Conservation (phyloP, 306 rosid species). For the Malus sylvestris region DNA sequence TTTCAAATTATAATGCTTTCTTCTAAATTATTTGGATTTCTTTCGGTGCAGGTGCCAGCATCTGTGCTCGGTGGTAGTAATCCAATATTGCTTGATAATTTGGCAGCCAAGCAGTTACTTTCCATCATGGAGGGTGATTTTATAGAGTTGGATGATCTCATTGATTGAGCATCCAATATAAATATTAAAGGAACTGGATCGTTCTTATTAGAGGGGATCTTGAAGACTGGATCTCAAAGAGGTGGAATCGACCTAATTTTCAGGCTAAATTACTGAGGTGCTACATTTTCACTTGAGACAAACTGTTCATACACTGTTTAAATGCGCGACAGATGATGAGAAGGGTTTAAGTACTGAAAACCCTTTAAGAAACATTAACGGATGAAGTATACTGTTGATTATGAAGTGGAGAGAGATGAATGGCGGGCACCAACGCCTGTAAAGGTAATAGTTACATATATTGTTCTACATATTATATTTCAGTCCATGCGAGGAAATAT, state of each 20-base stretch:
- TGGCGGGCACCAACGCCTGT: slow-evolving; percentile 18
- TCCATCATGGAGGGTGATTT: slow-evolving; percentile 48
- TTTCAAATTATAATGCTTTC: not conserved
- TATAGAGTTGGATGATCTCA: slow-evolving; percentile 61
- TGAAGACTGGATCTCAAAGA: slow-evolving; percentile 17
- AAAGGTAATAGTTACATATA: slow-evolving; percentile 36
- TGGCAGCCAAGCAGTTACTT: slow-evolving; percentile 15
- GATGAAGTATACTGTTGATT: slow-evolving; percentile 12
- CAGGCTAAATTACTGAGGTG: slow-evolving; percentile 18
- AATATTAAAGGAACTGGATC: not conserved
- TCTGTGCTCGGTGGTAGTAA: slow-evolving; percentile 17
- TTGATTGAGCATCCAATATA: slow-evolving; percentile 12
- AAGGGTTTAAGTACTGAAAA: slow-evolving; percentile 16
- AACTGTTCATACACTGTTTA: slow-evolving; percentile 17
- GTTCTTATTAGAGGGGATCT: not conserved
- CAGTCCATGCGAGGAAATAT: slow-evolving; percentile 18
- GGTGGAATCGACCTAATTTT: slow-evolving; percentile 17
- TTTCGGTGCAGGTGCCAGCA: slow-evolving; percentile 36
- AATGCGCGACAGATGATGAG: slow-evolving; percentile 23
- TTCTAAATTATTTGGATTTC: not conserved
- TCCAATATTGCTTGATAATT: slow-evolving; percentile 17
- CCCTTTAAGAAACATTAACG: slow-evolving; percentile 12
- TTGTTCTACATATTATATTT: slow-evolving; percentile 10
- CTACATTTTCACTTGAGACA: not conserved
- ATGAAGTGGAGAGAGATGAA: slow-evolving; percentile 26